Base-by-base conservation (phyloP, 345 rosid genomes). In the Aquilaria malaccensis region DNA sequence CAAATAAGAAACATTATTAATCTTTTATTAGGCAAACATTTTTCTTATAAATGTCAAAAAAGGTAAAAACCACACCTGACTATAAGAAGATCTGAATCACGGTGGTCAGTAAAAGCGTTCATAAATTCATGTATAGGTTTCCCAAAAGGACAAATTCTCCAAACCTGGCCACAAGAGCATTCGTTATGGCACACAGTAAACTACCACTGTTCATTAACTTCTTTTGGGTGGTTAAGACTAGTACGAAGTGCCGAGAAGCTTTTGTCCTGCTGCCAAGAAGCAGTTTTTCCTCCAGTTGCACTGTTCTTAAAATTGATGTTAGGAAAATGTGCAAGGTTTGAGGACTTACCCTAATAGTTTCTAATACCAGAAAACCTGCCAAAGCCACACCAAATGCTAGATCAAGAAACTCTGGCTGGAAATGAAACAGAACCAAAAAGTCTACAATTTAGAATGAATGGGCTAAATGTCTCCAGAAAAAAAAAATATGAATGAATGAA, bases 101-200 rank as follows among this genome's bases (percentile, higher is more conserved):
- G 96, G 70, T 90, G 99, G 71, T 94, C 99, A 0, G 96, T 88
- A 76, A 94, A 94, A 63, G 97, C 99, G 79, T 76, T 88, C 95
- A 88, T 94, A 72, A 90, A 94, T 37, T 82, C 77, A 80, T 94
- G 86, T 50, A 90, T 61, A 57, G 78, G 85, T 50, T 83, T 75
- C 65, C 97, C 96, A 22, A 86, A 70, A 2, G 97, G 97, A 79
- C 91, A 76, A 76, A 94, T 83, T 81, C 81, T 88, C 97, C 97
- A 90, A 0, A 94, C 85, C 97, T 90, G 79, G 33, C 53, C 12
- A 75, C 67, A 70, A 65, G 56, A 61, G 30, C 56, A 54, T 54
- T 43, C 55, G 13, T 55, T 66, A 58, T 31, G 60, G 30, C 50
- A 65, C 37, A 68, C 56, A 64, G 58, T 52, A 33, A 15, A 59